A percentile compares a stretch with the other conserved stretches of the same genome.
Evolutionary conservation across 306 rosid species (phyloP).

Genomic region (Castanospermum australe): DNA sequence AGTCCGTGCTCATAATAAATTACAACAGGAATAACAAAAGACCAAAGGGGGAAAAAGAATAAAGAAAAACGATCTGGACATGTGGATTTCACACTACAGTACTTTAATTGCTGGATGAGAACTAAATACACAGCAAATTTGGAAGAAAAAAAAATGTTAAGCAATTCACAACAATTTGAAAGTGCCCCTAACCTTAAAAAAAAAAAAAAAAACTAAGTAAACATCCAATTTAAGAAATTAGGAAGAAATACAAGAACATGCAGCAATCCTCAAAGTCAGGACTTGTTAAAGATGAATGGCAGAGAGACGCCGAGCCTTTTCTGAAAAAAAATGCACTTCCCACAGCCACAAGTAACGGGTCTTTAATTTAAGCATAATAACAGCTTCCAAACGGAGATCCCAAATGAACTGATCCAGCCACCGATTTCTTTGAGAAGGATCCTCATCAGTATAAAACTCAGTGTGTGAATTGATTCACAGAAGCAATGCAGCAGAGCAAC

Average conservation of each 20-base stretch:
- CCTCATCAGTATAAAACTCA: neutral
- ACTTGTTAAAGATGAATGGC: conserved; percentile 21
- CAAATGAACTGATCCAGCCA: neutral
- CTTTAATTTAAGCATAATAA: conserved; percentile 26
- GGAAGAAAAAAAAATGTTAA: neutral
- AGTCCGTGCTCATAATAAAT: neutral
- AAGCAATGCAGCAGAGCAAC: conserved; percentile 17
- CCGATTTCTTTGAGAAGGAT: neutral
- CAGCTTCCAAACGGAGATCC: conserved; percentile 1
- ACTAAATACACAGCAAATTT: neutral
- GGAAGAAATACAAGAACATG: conserved; percentile 3
- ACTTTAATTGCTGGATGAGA: neutral
- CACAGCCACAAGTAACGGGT: conserved; percentile 5
- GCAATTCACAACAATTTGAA: neutral
- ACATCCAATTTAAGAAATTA: neutral
- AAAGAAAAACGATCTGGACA: neutral
- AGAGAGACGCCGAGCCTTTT: conserved; percentile 13
- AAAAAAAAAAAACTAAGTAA: neutral
- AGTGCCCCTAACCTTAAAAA: neutral
- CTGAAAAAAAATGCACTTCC: conserved; percentile 15
- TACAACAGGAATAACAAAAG: neutral
- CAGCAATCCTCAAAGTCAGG: neutral
- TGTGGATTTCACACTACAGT: neutral
- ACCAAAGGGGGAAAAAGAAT: neutral
- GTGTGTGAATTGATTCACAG: neutral